These are phyloP conservation scores for Lolium perenne DNA, from an alignment of 176 grass and related monocot species.

Conservation along the genomic window DNA sequence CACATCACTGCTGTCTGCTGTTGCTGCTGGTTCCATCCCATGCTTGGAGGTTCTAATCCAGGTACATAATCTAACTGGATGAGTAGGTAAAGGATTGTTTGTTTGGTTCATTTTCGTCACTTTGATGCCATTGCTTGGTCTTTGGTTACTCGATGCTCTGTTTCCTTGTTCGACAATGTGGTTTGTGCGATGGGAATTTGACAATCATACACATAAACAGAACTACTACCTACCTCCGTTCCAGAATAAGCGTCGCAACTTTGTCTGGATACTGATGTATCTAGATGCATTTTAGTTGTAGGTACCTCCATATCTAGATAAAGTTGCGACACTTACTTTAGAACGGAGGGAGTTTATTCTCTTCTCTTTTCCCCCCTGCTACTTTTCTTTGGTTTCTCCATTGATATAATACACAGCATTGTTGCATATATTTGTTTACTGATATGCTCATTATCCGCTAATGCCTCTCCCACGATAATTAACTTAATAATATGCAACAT, in stretches of 20 bases:
- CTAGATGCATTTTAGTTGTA: no score
- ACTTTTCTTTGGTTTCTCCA: constrained; percentile 16
- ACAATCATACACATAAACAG: neutral
- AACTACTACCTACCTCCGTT: neutral
- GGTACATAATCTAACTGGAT: constrained; percentile 46
- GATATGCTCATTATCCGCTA: no score
- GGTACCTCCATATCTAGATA: no score
- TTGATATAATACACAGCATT: neutral
- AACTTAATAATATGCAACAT: constrained; percentile 24
- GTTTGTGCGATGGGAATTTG: neutral
- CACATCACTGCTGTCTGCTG: constrained; percentile 83
- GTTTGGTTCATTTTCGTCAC: neutral
- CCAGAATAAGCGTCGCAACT: no score
- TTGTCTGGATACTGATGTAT: no score
- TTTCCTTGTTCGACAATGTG: constrained; percentile 8
- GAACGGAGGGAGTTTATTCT: no score
- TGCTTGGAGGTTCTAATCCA: constrained; percentile 86
- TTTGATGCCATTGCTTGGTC: neutral
- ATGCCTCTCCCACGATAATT: neutral
- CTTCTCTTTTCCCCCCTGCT: no score
- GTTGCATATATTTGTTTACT: constrained; percentile 3
- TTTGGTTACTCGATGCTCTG: neutral
- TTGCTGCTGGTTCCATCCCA: constrained; percentile 77
- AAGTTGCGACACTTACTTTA: no score
- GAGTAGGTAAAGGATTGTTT: neutral